These are phyloP conservation scores for Rhizopogon salebrosus DNA, from an alignment of 768 basidiomycete species.

Conservation along the genomic window DNA sequence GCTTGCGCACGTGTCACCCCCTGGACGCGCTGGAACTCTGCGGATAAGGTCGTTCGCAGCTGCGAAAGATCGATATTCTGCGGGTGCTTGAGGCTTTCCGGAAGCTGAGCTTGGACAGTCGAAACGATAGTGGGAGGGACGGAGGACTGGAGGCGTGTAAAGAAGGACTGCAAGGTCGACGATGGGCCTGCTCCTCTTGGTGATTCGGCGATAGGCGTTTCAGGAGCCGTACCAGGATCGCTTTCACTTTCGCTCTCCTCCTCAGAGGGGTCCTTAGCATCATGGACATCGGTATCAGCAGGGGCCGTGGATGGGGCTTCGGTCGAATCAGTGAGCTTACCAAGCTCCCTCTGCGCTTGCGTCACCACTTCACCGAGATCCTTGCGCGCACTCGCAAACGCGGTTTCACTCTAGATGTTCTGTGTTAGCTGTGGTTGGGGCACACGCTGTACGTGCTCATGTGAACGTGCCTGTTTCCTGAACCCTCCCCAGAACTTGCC, in stretches of 20 bases:
- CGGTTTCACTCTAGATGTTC: conserved; percentile 56
- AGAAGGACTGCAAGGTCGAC: conserved; percentile 39
- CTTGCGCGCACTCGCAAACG: conserved; percentile 62
- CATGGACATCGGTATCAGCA: conserved; percentile 3
- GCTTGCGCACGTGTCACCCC: conserved; percentile 71
- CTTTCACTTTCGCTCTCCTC: conserved; percentile 16
- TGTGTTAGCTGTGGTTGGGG: neutral
- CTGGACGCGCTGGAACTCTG: conserved; percentile 70
- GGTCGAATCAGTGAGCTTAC: conserved; percentile 42
- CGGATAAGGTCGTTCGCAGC: conserved; percentile 54
- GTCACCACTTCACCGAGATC: conserved; percentile 69
- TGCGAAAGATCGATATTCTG: conserved; percentile 66
- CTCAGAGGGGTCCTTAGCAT: conserved; percentile 7
- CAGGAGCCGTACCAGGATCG: conserved; percentile 21
- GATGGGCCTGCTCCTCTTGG: conserved; percentile 18
- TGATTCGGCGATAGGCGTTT: conserved; percentile 19
- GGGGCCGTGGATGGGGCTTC: conserved; percentile 16
- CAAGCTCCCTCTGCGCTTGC: conserved; percentile 76
- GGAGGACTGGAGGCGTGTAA: conserved; percentile 67
- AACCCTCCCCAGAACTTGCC: conserved; percentile 89
- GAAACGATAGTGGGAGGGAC: conserved; percentile 72
- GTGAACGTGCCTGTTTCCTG: conserved; percentile 67
- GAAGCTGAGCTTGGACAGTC: conserved; percentile 62
- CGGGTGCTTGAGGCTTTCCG: conserved; percentile 59
- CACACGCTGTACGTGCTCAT: neutral